Base-by-base conservation (phyloP, 169 alveolate genomes). In the Plasmodium coatneyi region DNA sequence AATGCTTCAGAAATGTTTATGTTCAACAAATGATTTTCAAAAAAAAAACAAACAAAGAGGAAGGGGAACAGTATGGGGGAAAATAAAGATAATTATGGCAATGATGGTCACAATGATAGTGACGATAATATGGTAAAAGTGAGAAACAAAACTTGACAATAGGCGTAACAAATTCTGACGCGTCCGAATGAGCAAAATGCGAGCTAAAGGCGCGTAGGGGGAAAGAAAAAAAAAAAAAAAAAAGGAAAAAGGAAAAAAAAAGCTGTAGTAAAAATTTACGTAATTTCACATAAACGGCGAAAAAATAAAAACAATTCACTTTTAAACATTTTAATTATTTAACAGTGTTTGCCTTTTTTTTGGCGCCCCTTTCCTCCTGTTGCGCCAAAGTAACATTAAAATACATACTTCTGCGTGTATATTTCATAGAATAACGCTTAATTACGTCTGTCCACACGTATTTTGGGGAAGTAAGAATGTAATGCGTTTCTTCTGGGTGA, bases 181-280 rank as follows among this genome's bases (percentile, higher is more conserved):
- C 82, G 78, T 72, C 66, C 39, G 41, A 36, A 66, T 84, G 39
- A 74, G 28, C 71, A 74, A 72, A 72, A 70, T 41, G 60, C 71
- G 41, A 84, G 56, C 56, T 16, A 49, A 41, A 28, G 25, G 76
- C 72, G 32, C 78, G 76, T 30, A 28, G 80, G 39, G 60, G 66
- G 56, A n/a, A 71, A 22, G n/a, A 43, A 34, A 43, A 25, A 16
- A n/a, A 43, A 25, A 16, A 72, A 71, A 49, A 84, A 84, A 46
- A 43, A 34, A 43, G 12, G 7, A n/a, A 43, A 25, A 16, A 72
- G 36, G 30, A 84, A 84, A 46, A 84, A 41, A 22, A 80, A 43
- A 25, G 3, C 30, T 80, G 28, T 80, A 16, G 76, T 41, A 66
- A 22, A 66, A 66, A 25, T 66, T 66, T 66, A 66, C n/a, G n/a